Conservation (phyloP, 2,329 filamentous ascomycete species). For the Fusarium concolor region DNA sequence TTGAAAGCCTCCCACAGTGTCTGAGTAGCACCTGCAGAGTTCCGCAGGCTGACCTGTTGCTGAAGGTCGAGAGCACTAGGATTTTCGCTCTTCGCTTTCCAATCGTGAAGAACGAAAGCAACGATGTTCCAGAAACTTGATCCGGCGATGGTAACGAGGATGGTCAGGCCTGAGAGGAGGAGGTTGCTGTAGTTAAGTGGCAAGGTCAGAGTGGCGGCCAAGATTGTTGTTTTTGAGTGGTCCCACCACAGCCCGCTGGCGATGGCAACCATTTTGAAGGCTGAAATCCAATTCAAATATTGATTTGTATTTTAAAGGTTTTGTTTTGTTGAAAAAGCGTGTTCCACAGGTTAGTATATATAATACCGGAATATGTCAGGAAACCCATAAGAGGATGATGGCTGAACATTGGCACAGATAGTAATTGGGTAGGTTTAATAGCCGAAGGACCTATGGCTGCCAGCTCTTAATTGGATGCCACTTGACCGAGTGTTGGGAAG, state of each 20-base stretch:
- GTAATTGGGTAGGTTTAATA: not conserved
- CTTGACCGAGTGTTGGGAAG: no score
- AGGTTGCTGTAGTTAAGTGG: not conserved
- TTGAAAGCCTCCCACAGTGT: not conserved
- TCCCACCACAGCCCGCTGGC: not conserved
- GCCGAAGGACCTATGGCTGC: not conserved
- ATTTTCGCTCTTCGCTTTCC: not conserved
- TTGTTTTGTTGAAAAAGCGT: not conserved
- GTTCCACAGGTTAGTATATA: not conserved
- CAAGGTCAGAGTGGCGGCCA: not conserved
- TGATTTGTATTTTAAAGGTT: not conserved
- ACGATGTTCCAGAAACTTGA: not conserved
- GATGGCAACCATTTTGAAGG: not conserved
- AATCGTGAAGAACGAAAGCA: not conserved
- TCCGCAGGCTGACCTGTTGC: not conserved
- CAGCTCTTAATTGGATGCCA: no score
- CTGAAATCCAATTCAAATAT: not conserved
- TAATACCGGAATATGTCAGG: not conserved
- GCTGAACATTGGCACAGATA: not conserved
- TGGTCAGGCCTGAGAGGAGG: not conserved
- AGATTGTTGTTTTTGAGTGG: not conserved
- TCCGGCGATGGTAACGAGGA: no score
- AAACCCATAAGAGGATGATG: not conserved
- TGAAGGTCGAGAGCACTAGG: not conserved
- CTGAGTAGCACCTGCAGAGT: not conserved